Conservation (phyloP, 805 yeast species). For the Kluyveromyces wickerhamii region DNA sequence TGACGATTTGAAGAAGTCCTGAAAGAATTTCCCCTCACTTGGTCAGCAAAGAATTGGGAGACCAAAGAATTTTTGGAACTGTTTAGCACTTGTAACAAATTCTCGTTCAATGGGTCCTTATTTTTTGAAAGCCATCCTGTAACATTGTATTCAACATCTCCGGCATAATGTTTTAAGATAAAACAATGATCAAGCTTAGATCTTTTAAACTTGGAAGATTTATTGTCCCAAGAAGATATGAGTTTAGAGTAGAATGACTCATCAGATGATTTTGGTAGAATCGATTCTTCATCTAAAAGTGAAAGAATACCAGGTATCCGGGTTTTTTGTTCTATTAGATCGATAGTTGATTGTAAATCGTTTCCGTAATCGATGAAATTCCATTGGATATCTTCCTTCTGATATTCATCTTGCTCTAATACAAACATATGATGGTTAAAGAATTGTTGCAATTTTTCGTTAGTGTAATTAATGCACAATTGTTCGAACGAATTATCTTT, state of each 20-base stretch:
- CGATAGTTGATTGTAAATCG: conserved; percentile 90
- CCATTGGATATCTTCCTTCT: conserved; percentile 93
- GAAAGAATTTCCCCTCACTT: conserved; percentile 33
- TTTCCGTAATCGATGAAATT: conserved; percentile 92
- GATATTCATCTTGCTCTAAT: conserved; percentile 91
- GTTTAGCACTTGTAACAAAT: conserved; percentile 52
- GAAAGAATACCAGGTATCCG: conserved; percentile 75
- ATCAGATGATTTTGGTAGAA: conserved; percentile 87
- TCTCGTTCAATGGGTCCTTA: conserved; percentile 84
- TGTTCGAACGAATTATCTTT: conserved; percentile 93
- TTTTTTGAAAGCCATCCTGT: conserved; percentile 93
- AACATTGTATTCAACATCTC: conserved; percentile 86
- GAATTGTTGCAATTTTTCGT: conserved; percentile 95
- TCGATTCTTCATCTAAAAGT: conserved; percentile 87
- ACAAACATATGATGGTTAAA: conserved; percentile 97
- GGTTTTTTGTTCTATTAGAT: conserved; percentile 65
- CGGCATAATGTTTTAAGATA: conserved; percentile 87
- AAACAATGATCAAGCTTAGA: conserved; percentile 74
- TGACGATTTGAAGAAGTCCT: conserved; percentile 85
- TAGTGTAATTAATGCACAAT: conserved; percentile 93
- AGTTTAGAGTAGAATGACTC: conserved; percentile 74
- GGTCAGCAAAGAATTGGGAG: conserved; percentile 39
- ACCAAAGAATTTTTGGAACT: conserved; percentile 52
- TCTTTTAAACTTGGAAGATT: conserved; percentile 54
- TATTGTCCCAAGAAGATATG: conserved; percentile 51